Evolutionary conservation across 768 basidiomycete genomes (phyloP).

Genomic region (Phlegmacium glaucopus): DNA sequence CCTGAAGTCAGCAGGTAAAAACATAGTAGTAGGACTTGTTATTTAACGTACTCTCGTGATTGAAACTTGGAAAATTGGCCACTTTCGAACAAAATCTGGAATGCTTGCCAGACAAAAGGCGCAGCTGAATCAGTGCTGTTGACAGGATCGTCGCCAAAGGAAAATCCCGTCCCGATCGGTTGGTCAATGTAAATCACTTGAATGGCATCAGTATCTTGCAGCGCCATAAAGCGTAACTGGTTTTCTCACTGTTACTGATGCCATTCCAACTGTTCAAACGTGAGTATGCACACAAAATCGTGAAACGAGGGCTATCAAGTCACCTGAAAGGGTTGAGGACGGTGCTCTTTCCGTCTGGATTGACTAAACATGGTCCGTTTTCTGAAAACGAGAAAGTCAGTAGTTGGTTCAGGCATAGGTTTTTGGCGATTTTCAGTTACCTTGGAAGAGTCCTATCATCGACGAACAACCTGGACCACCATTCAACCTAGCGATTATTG

Average conservation of each 20-base stretch:
- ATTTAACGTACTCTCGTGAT: slow-evolving; percentile 44
- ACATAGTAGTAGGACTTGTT: background rate
- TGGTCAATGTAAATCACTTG: slow-evolving; percentile 71
- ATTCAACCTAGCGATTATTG: slow-evolving; percentile 45
- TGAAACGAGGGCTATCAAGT: no score
- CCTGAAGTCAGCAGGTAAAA: background rate
- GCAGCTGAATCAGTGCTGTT: slow-evolving; percentile 58
- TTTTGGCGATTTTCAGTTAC: no score
- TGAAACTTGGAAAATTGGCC: slow-evolving; percentile 46
- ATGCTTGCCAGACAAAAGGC: slow-evolving; percentile 55
- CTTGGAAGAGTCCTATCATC: slow-evolving; percentile 62
- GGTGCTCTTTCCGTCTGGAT: slow-evolving; percentile 48
- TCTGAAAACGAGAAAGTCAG: slow-evolving; percentile 29
- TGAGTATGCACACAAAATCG: background rate
- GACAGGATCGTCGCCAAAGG: slow-evolving; percentile 53
- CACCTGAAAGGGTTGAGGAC: slow-evolving; percentile 60
- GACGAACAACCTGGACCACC: slow-evolving; percentile 63
- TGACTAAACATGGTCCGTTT: slow-evolving; percentile 62
- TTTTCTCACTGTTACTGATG: slow-evolving; percentile 53
- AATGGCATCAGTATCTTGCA: background rate
- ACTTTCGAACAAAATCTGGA: slow-evolving; percentile 63
- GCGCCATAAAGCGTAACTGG: background rate
- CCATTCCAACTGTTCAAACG: slow-evolving; percentile 57
- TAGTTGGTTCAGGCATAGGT: no score
- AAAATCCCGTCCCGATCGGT: slow-evolving; percentile 65